Evolutionary conservation across 129 eudicot species (phyloP).

Genomic region (Flaveria trinervia): DNA sequence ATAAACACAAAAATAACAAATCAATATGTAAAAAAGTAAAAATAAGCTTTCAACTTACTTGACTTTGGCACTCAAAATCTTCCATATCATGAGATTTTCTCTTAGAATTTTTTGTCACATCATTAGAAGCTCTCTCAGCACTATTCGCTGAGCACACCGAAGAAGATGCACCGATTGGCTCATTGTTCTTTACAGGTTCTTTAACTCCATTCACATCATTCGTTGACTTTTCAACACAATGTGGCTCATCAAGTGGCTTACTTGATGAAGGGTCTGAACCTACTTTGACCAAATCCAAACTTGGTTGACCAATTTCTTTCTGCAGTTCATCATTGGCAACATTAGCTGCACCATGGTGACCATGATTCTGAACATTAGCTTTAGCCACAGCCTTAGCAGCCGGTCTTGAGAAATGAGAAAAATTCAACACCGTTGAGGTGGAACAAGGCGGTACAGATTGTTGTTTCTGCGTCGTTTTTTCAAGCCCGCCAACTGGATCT

Average conservation of each 20-base stretch:
- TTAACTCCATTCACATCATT: slow-evolving; percentile 38
- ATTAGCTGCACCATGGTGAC: slow-evolving; percentile 10
- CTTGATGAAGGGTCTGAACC: slow-evolving; percentile 37
- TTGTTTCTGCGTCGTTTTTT: background rate
- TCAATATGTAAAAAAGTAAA: background rate
- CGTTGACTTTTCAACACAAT: slow-evolving; percentile 39
- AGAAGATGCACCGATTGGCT: slow-evolving; percentile 73
- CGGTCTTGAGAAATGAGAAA: slow-evolving; percentile 78
- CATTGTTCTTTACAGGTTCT: slow-evolving; percentile 51
- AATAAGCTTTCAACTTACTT: slow-evolving; percentile 50
- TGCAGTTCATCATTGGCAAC: slow-evolving; percentile 26
- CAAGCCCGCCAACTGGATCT: slow-evolving; percentile 35
- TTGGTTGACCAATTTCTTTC: slow-evolving; percentile 46
- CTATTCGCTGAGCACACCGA: slow-evolving; percentile 95
- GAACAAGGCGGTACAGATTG: too few species aligned
- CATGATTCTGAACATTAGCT: slow-evolving; percentile 28
- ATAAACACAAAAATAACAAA: background rate
- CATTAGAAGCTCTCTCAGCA: slow-evolving; percentile 74
- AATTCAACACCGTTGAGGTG: slow-evolving; percentile 50
- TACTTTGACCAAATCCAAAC: slow-evolving; percentile 27
- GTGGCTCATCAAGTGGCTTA: slow-evolving; percentile 48
- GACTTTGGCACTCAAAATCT: slow-evolving; percentile 76
- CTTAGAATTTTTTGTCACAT: slow-evolving; percentile 52
- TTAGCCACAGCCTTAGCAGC: slow-evolving; percentile 53
- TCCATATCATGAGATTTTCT: slow-evolving; percentile 70